Evolutionary conservation across 164 flowering plant genomes (phyloP), one percentile per base, ranked within the genome.

Genomic region (Tetracentron sinense): DNA sequence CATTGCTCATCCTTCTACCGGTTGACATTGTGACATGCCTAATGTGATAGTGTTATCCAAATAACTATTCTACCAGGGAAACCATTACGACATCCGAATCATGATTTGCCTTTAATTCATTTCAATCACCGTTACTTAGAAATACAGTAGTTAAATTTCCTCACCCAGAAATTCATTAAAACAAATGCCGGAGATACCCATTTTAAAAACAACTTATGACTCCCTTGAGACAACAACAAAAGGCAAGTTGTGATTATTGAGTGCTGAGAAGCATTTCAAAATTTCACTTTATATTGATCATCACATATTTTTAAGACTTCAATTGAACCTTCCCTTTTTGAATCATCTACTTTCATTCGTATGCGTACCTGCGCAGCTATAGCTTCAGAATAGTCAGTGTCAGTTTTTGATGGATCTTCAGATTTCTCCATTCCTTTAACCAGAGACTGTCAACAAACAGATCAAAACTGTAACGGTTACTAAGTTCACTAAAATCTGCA

Each of bases 331-430:
- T 12, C 1, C 44, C 44, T 38, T 8, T 38, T 38, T 16, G 14
- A 38, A 38, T 10, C 44, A 38, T 12, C 44, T 42, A 28, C 29
- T 15, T 7, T 19, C 10, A 16, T 28, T 1, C 7, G 21, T 5
- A 23, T 56, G 28, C 61, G 29, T 69, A 89, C 96, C 88, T 86
- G 90, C 6, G 84, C 72, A 22, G 84, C 82, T 26, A 89, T 62
- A 25, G 85, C 86, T 65, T 85, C 92, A 25, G 78, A 51, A 56
- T 71, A 55, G 23, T 77, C 87, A 26, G 81, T 26, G 14, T 81
- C 83, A 17, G 68, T 72, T 27, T 72, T 76, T 6, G 74, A 27
- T 35, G 68, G 30, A 28, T 78, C 86, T 53, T 69, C 78, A 20
- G 79, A 56, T 47, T 75, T 81, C 35, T 83, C 86, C 64, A 82